Base-by-base conservation (phyloP, 108 stramenopile species). In the Schizochytrium sp. region DNA sequence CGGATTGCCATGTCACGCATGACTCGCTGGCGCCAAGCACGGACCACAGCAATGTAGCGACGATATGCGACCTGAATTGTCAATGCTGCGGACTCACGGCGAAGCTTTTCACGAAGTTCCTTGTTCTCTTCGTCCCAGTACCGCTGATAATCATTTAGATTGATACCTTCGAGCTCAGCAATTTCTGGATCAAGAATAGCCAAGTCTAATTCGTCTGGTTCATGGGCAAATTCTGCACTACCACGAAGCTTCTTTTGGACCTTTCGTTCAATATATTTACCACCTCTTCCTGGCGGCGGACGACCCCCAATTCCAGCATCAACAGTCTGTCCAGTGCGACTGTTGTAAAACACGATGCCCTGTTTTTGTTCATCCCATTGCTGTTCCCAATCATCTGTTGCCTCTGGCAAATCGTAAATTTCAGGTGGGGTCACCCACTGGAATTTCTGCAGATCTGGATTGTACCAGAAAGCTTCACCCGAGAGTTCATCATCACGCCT, bases 391-490 rank as follows among this genome's bases (percentile, higher is more conserved):
- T 10, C 4, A 42, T 83, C 76, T 5, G 53, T 49, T n/a, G 76
- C 76, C 28, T 83, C 76, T 40, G 76, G 76, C 19, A 83, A 40
- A 47, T n/a, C 76, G 53, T 83, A 83, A 55, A 83, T 83, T 42
- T 83, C 76, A 10, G 47, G 8, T n/a, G 76, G 76, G 38, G 76
- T 83, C 17, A 83, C 53, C 76, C 76, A 83, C 28, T 40, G 76
- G 53, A 83, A 83, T 40, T 83, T 56, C 15, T 55, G 76, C 76
- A n/a, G 38, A 53, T 83, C 76, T 13, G 76, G 15, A 40, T 83
- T 83, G 76, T 83, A 83, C 76, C 76, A 83, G 55, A 83, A 83
- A 53, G 76, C 40, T 53, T 83, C 53, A n/a, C 76, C 76, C 19
- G 76, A 83, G 28, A 83, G 76, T 83, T 83, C 76, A 40, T 83